These are phyloP conservation scores for Colletotrichum gloeosporioides DNA, from an alignment of 2,329 filamentous ascomycete genomes.

Conservation along the genomic window DNA sequence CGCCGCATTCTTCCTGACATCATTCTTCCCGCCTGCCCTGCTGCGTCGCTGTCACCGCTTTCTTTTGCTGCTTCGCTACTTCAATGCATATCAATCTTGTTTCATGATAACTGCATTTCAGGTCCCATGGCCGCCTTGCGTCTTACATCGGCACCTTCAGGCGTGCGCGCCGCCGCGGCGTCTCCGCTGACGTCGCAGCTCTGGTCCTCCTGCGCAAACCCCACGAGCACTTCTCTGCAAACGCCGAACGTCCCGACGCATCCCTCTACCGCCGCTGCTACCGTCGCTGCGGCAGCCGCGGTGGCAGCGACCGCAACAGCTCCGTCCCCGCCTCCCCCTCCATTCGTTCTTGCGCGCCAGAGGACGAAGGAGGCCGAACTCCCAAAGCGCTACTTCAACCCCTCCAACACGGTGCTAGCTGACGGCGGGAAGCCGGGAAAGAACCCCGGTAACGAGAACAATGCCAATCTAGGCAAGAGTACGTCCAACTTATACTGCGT, in stretches of 20 bases:
- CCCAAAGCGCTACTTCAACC: constrained; percentile 20
- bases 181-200: constrained; percentile 8
- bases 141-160: background rate
- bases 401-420: constrained; percentile 6
- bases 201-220: background rate
- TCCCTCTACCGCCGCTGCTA: background rate
- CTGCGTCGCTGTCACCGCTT: background rate
- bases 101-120: background rate
- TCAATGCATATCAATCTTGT: background rate
- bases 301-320: background rate
- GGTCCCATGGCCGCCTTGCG: constrained; percentile 14
- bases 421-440: constrained; percentile 23
- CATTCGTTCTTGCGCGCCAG: background rate
- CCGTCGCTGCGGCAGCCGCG: background rate
- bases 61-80: background rate
- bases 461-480: constrained; percentile 70
- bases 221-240: background rate
- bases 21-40: background rate
- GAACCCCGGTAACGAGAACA: constrained; percentile 58
- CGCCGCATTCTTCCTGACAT: background rate
- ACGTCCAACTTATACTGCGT: constrained; percentile 29
- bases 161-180: constrained; percentile 1
- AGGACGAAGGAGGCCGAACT: background rate
- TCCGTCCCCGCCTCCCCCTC: background rate
- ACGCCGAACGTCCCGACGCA: background rate